phyloP scores from a whole-genome alignment of 2,329 filamentous ascomycete genomes.

The Westerdykella ornata region DNA sequence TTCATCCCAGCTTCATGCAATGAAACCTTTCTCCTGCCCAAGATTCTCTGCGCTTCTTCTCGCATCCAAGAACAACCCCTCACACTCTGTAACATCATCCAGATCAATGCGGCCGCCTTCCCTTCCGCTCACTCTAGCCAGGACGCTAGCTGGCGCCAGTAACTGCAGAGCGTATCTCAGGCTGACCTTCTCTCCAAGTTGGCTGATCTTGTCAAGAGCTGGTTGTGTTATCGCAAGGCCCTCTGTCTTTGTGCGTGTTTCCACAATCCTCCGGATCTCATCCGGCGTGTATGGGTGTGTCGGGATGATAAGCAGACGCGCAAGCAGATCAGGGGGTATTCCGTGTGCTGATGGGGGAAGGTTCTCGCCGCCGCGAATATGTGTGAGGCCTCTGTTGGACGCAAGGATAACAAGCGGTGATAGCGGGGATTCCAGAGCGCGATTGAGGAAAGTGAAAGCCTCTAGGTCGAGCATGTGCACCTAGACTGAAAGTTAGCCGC shows the following conservation, averaged over 20 bases:
- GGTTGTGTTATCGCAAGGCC: constrained; percentile 70
- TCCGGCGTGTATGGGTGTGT: constrained; percentile 81
- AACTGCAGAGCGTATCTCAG: constrained; percentile 90
- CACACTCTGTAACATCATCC: constrained; percentile 51
- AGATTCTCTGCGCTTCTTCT: constrained; percentile 41
- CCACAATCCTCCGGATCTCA: constrained; percentile 89
- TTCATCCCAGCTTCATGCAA: constrained; percentile 9
- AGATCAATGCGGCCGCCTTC: constrained; percentile 45
- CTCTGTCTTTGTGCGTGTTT: constrained; percentile 76
- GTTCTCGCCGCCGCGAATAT: constrained; percentile 76
- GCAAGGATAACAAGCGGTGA: constrained; percentile 96
- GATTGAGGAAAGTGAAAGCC: constrained; percentile 98
- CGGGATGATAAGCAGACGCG: constrained; percentile 89
- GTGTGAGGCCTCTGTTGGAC: constrained; percentile 90
- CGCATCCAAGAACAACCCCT: constrained; percentile 45
- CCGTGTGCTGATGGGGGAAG: constrained; percentile 68
- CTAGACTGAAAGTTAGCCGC: constrained; percentile 42
- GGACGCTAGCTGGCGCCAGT: constrained; percentile 80
- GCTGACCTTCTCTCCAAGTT: constrained; percentile 82
- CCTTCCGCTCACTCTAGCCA: constrained; percentile 62
- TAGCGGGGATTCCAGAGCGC: constrained; percentile 89
- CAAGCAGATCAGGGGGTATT: constrained; percentile 86
- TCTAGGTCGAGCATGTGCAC: constrained; percentile 99
- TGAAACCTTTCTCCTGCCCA: constrained; percentile 26
- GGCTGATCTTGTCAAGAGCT: constrained; percentile 78